A percentile compares a stretch with the other conserved stretches of the same genome.
Conservation (phyloP, 352 stramenopile genomes). For the Phytopythium chamaehyphon region DNA sequence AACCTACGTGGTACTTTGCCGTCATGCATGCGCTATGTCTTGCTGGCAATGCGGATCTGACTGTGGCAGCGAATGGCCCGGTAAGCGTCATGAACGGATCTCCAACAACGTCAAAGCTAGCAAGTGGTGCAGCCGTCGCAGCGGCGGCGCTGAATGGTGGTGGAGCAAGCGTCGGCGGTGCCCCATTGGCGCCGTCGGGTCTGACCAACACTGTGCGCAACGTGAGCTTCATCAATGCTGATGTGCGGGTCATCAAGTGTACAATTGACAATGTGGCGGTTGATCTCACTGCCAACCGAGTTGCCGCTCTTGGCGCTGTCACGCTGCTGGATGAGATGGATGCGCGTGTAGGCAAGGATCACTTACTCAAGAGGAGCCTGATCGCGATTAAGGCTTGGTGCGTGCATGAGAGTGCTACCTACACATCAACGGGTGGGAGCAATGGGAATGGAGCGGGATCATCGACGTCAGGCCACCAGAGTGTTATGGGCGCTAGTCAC, state of each 20-base stretch:
- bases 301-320: conserved; percentile 74
- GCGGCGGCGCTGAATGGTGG: conserved; percentile 2
- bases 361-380: conserved; percentile 87
- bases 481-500: conserved; percentile 75
- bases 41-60: conserved; percentile 30
- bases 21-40: conserved; percentile 83
- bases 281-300: conserved; percentile 84
- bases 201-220: conserved; percentile 77
- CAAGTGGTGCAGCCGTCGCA: background rate
- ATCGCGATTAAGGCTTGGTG: conserved; percentile 91
- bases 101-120: conserved; percentile 9
- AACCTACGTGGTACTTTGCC: conserved; percentile 81
- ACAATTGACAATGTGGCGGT: conserved; percentile 89
- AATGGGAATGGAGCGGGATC: conserved; percentile 1
- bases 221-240: conserved; percentile 88
- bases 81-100: conserved; percentile 15
- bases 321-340: conserved; percentile 87
- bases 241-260: conserved; percentile 88
- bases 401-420: conserved; percentile 75
- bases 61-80: conserved; percentile 3
- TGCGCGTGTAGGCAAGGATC: conserved; percentile 56
- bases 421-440: conserved; percentile 17
- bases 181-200: conserved; percentile 1
- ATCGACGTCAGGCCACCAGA: conserved; percentile 17
- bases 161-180: background rate